A percentile compares a stretch with the other conserved stretches of the same genome.
Conservation (phyloP, 331 rosid species). For the Quercus lobata region DNA sequence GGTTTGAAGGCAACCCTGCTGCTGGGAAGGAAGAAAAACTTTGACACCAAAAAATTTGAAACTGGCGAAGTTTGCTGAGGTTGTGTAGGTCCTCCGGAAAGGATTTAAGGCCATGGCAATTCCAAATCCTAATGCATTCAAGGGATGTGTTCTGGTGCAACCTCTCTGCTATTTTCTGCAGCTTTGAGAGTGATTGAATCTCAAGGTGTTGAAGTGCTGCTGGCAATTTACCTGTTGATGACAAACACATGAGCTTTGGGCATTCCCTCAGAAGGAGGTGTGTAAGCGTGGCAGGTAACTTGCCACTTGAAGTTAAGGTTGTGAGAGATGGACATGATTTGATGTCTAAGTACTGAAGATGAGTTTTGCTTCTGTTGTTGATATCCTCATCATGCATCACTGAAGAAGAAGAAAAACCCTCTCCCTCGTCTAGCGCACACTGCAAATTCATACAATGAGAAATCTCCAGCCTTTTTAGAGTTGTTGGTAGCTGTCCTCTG, state of each 20-base stretch:
- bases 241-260: neutral
- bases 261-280: conserved; percentile 1
- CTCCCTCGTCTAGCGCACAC: neutral
- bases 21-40: neutral
- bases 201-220: no score
- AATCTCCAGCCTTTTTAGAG: conserved; percentile 5
- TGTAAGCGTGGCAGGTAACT: conserved; percentile 4
- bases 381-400: neutral
- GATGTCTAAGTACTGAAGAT: conserved; percentile 10
- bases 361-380: neutral
- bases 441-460: conserved; percentile 13
- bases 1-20: neutral
- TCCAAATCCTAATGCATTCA: conserved; percentile 7
- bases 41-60: conserved; percentile 1
- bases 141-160: conserved; percentile 11
- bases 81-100: conserved; percentile 10
- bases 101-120: conserved; percentile 9
- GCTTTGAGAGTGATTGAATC: neutral
- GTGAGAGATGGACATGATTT: conserved; percentile 15
- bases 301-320: conserved; percentile 7
- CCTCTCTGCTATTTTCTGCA: conserved; percentile 1
- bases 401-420: no score
- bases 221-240: no score
- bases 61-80: neutral
- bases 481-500: conserved; percentile 7